A percentile compares a stretch with the other conserved stretches of the same genome.
Evolutionary conservation across 305 asterid genomes (phyloP).

Genomic region (Fraxinus albicans): DNA sequence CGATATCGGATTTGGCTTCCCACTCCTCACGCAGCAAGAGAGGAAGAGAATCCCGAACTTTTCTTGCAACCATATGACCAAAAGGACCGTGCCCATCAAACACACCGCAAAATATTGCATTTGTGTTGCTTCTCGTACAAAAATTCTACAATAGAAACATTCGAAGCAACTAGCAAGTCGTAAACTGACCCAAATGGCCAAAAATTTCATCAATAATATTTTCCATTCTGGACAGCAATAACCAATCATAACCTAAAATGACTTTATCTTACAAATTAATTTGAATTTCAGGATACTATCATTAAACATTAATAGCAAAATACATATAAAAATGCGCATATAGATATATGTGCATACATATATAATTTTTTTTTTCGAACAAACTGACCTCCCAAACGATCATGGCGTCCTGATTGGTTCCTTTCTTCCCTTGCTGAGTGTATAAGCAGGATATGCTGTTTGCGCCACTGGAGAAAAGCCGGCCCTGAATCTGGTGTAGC

Average conservation of each 20-base stretch:
- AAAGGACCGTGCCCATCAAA: conserved; percentile 70
- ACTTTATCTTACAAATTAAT: neutral
- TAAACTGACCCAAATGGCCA: conserved; percentile 32
- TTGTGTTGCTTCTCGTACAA: conserved; percentile 39
- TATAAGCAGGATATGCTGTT: conserved; percentile 32
- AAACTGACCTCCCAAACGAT: conserved; percentile 55
- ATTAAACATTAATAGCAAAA: neutral
- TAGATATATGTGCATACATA: neutral
- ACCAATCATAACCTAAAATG: neutral
- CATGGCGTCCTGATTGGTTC: conserved; percentile 59
- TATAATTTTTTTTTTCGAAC: neutral
- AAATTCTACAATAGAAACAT: conserved; percentile 41
- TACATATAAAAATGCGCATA: neutral
- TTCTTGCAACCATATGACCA: conserved; percentile 62
- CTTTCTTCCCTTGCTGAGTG: conserved; percentile 60
- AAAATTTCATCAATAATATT: conserved; percentile 17
- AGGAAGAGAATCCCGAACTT: conserved; percentile 59
- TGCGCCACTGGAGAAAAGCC: conserved; percentile 43
- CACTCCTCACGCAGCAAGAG: conserved; percentile 40
- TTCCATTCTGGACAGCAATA: neutral
- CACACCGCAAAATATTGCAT: conserved; percentile 51
- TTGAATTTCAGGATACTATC: neutral
- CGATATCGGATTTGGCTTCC: conserved; percentile 31
- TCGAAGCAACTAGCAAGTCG: conserved; percentile 43
- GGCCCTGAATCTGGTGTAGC: conserved; percentile 43